These are phyloP conservation scores for Gamarada debralockiae DNA, from an alignment of 495 filamentous ascomycete species.

Conservation along the genomic window DNA sequence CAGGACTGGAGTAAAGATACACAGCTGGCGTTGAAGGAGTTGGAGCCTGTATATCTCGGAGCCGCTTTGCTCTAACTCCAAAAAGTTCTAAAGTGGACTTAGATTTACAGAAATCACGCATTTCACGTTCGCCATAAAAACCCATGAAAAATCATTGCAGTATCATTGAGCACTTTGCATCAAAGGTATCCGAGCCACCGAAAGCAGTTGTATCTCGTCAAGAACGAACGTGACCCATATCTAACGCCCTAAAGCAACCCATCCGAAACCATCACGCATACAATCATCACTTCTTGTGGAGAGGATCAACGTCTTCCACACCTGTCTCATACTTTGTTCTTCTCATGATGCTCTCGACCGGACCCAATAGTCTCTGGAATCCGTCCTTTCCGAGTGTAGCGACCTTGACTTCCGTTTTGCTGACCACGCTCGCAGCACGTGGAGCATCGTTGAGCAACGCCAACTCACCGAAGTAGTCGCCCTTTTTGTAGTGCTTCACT, in stretches of 20 bases:
- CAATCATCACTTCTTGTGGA: slow-evolving; percentile 30
- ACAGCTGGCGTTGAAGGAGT: too few species aligned
- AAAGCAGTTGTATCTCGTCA: slow-evolving; percentile 18
- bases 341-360: slow-evolving; percentile 93
- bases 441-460: slow-evolving; percentile 91
- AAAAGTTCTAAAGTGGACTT: too few species aligned
- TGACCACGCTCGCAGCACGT: slow-evolving; percentile 84
- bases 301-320: slow-evolving; percentile 49
- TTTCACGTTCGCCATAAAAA: not conserved
- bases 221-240: slow-evolving; percentile 24
- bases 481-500: slow-evolving; percentile 79
- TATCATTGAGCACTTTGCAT: slow-evolving; percentile 13
- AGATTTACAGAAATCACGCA: not conserved
- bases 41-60: too few species aligned
- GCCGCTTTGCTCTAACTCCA: too few species aligned
- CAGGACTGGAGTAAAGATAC: too few species aligned
- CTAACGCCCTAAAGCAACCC: slow-evolving; percentile 13
- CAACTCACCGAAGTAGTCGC: slow-evolving; percentile 95
- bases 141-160: not conserved
- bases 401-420: slow-evolving; percentile 85
- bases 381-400: slow-evolving; percentile 89
- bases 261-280: not conserved
- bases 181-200: slow-evolving; percentile 25
- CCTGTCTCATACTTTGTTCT: slow-evolving; percentile 56
- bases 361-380: slow-evolving; percentile 89